Base-by-base conservation (phyloP, 75 land plant species). In the Isoetes taiwanensis region DNA sequence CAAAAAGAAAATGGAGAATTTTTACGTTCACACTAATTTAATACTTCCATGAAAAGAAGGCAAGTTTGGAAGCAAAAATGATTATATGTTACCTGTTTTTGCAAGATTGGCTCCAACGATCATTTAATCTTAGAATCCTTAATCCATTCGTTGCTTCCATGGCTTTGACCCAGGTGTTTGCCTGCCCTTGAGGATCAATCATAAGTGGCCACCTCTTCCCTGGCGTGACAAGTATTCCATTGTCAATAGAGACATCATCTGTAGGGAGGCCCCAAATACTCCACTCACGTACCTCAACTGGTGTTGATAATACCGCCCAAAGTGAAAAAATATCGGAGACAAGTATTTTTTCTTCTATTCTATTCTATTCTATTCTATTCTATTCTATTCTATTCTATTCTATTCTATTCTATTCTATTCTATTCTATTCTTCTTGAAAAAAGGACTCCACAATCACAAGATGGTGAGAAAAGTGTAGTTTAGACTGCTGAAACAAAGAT, bases 231-330 rank as follows among this genome's bases (percentile, higher is more conserved):
- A 69, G 43, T 9, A 69, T 69, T 1, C 68, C 72, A 28, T 69
- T 69, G 19, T 69, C 72, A 26, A 69, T 20, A 11, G 72, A 69
- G 1, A 69, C 66, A 56, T 69, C 72, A 63, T 69, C 72, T 1
- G 72, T 55, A 17, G 72, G 72, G 57, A 69, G 72, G 2, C 72
- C 72, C 67, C 72, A 69, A 55, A 69, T 69, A 56, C 48, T 69
- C 72, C 72, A 69, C 24, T 69, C 67, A 10, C 67, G 65, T 2
- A 69, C 72, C 30, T 69, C 72, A 32, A 69, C 67, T 2, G 72
- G 52, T 12, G 67, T 69, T 19, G 72, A 35, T 28, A 69, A 16
- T 27, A 69, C 63, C 2, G 43, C 67, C 57, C 72, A 41, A 25
- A 69, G 30, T 21, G 72, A 54, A 27, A 48, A 69, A 54, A 58